These are phyloP conservation scores for Fusarium clavum DNA, from an alignment of 2,329 filamentous ascomycete species.

Conservation along the genomic window DNA sequence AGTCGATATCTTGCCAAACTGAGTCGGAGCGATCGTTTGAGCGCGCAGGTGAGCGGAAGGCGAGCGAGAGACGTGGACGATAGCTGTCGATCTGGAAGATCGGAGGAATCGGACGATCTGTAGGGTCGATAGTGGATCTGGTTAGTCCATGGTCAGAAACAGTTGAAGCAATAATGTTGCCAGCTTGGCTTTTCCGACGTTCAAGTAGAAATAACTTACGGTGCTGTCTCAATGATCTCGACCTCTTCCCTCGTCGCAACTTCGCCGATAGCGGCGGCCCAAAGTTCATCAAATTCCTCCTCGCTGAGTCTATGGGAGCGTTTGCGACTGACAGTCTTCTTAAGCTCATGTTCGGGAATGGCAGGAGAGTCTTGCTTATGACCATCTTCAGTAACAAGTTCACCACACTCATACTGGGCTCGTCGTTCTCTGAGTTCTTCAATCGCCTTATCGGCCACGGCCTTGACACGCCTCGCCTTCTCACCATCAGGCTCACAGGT, in stretches of 20 bases:
- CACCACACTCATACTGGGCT: conserved; percentile 91
- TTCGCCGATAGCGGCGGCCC: conserved; percentile 78
- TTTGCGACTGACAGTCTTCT: conserved; percentile 78
- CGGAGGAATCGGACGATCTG: conserved; percentile 76
- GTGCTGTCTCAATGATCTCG: conserved; percentile 56
- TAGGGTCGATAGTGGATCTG: conserved; percentile 79
- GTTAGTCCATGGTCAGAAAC: conserved; percentile 80
- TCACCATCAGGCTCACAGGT: conserved; percentile 96
- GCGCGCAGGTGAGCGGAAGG: conserved; percentile 85
- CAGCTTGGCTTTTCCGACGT: conserved; percentile 23
- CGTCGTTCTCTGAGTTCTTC: conserved; percentile 87
- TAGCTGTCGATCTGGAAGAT: conserved; percentile 73
- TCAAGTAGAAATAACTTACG: conserved; percentile 62
- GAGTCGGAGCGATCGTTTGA: conserved; percentile 82
- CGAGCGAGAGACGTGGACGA: conserved; percentile 90
- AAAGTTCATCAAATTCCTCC: conserved; percentile 92
- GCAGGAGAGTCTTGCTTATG: conserved; percentile 68
- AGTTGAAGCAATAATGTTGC: conserved; percentile 42
- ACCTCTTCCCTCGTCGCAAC: conserved; percentile 73
- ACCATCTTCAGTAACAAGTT: conserved; percentile 71
- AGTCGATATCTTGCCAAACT: conserved; percentile 88
- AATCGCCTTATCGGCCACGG: conserved; percentile 87
- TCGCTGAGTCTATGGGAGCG: conserved; percentile 85
- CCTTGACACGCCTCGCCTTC: conserved; percentile 86
- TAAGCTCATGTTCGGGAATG: conserved; percentile 78